Percentiles rank a stretch among this genome's conserved stretches.
These are phyloP conservation scores for Sporothrix euskadiensis DNA, from an alignment of 2,329 filamentous ascomycete genomes.

Conservation along the genomic window DNA sequence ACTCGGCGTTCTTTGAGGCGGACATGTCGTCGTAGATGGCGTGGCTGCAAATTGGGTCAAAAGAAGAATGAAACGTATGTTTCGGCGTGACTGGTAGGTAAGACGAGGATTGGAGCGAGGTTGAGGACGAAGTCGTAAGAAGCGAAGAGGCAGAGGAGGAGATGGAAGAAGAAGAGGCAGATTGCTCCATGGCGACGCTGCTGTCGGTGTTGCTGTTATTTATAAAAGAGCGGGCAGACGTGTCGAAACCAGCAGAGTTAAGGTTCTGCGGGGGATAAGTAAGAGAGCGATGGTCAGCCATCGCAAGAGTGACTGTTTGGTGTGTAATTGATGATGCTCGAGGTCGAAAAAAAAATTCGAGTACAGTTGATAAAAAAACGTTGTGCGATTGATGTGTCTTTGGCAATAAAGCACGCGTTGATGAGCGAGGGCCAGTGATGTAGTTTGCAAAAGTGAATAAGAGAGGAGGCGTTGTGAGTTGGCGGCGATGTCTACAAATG, in stretches of 20 bases:
- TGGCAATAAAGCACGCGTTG: not conserved
- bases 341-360: too few relatives aligned
- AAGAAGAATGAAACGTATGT: not conserved
- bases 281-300: not conserved
- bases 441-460: not conserved
- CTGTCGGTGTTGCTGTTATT: not conserved
- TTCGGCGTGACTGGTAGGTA: constrained; percentile 22
- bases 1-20: not conserved
- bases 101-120: not conserved
- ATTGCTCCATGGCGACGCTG: constrained; percentile 30
- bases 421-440: not conserved
- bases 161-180: constrained; percentile 27
- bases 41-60: not conserved
- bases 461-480: not conserved
- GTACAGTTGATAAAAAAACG: not conserved
- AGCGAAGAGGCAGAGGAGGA: constrained; percentile 21
- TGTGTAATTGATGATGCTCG: not conserved
- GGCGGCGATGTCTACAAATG: not conserved
- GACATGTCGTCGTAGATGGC: not conserved
- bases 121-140: not conserved
- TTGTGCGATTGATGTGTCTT: not conserved
- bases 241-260: not conserved
- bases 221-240: not conserved
- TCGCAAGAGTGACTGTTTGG: not conserved
- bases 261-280: not conserved